Percentiles rank a stretch among this genome's conserved stretches.
These are phyloP conservation scores for Agarophyton chilense DNA, from an alignment of 23 red algal species.

Conservation along the genomic window DNA sequence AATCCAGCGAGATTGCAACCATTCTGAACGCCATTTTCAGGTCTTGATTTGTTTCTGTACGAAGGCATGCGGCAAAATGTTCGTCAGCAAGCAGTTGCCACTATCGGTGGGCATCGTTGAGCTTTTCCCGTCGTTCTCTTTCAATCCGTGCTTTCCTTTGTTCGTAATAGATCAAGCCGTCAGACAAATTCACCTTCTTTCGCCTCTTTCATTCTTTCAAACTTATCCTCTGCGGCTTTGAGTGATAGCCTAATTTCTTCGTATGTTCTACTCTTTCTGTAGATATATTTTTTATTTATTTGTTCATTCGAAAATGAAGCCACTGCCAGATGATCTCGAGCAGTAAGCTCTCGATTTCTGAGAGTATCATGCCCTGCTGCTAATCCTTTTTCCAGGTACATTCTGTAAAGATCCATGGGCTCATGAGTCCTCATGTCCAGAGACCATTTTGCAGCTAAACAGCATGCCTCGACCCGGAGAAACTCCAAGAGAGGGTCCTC, in stretches of 20 bases:
- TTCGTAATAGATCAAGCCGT: conserved; percentile 26
- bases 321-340: conserved; percentile 54
- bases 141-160: conserved; percentile 39
- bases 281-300: conserved; percentile 40
- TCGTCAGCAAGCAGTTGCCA: conserved; percentile 65
- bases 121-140: conserved; percentile 46
- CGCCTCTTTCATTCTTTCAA: conserved; percentile 31
- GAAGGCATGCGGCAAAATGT: conserved; percentile 64
- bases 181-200: conserved; percentile 15
- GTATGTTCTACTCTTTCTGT: conserved; percentile 51
- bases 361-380: conserved; percentile 14
- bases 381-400: conserved; percentile 46
- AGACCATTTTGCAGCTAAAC: conserved; percentile 62
- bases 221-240: conserved; percentile 1
- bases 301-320: conserved; percentile 67
- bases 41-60: conserved; percentile 32
- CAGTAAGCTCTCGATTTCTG: not conserved
- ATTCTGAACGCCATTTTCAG: conserved; percentile 63
- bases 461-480: conserved; percentile 68
- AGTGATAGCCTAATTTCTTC: conserved; percentile 25
- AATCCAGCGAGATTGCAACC: conserved; percentile 73
- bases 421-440: conserved; percentile 70
- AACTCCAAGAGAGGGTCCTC: conserved; percentile 9
- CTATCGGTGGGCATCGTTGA: conserved; percentile 12
- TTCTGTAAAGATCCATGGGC: conserved; percentile 48